Conservation (phyloP, 371 early-diverging fungal species). For the Haplosporangium sp. region DNA sequence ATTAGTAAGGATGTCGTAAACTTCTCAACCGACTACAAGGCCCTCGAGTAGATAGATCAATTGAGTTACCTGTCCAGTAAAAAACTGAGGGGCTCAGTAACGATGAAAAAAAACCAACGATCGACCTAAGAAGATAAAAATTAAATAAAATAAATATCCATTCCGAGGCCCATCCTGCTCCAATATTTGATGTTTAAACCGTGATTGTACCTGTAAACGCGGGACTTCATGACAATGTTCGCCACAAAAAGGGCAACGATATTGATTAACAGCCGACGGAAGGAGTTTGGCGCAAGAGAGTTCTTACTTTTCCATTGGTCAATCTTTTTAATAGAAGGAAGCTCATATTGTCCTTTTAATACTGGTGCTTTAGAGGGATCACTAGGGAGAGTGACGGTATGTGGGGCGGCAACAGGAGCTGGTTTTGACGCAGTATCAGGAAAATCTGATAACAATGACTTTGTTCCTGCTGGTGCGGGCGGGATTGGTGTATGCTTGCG, state of each 20-base stretch:
- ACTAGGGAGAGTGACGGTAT: constrained; percentile 21
- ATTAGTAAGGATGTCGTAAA: background rate
- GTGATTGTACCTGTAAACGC: constrained; percentile 29
- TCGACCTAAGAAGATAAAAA: constrained; percentile 5
- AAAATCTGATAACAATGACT: constrained; percentile 28
- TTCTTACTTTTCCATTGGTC: constrained; percentile 49
- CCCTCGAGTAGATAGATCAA: background rate
- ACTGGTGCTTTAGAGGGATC: constrained; percentile 43
- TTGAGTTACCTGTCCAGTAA: constrained; percentile 28
- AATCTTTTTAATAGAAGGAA: constrained; percentile 44
- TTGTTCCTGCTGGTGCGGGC: constrained; percentile 13
- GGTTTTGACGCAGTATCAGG: constrained; percentile 22
- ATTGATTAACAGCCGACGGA: constrained; percentile 40
- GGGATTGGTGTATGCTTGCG: constrained; percentile 19
- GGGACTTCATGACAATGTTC: constrained; percentile 17
- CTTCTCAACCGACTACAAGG: background rate
- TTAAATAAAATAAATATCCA: background rate
- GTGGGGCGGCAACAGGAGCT: constrained; percentile 2
- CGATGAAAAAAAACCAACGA: constrained; percentile 15
- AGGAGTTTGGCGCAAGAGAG: constrained; percentile 38
- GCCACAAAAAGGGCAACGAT: constrained; percentile 16
- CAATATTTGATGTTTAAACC: background rate
- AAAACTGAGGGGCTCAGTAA: constrained; percentile 11
- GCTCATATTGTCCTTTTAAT: constrained; percentile 40
- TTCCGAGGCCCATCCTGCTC: background rate